Base-by-base conservation (phyloP, 805 yeast genomes). In the Nakazawaea holstii region DNA sequence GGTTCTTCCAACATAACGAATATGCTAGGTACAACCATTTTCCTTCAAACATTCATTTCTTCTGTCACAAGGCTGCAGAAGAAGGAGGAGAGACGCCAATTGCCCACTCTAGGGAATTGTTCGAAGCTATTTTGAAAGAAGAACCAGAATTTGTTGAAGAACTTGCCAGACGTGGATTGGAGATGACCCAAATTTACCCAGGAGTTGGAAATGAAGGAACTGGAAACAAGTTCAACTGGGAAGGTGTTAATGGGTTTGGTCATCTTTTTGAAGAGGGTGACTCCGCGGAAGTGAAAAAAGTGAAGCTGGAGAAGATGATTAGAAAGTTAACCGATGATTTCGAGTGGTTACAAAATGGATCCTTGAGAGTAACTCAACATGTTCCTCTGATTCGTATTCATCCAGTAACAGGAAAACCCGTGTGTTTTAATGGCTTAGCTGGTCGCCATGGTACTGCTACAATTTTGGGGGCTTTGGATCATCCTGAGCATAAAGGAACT, bases 1-100 rank as follows among this genome's bases (percentile, higher is more conserved):
- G 41, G 17, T 45, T 66, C 13, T 53, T 52, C 39, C 69, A 65
- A 44, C 70, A 66, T 51, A 64, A 63, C 45, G 69, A 66, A 40
- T 65, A 59, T 45, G 60, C 68, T 1, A 46, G 69, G 36, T 66
- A 63, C 44, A 52, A 49, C 8, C 50, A 52, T 26, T 62, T 49
- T 38, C 70, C 70, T 8, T 50, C 55, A 2, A 60, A 50, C 3
- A 49, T 62, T 31, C 54, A 53, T 37, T 63, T 63, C 39, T 54
- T 55, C 2, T 61, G 65, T 36, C 28, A 45, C 13, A 54, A 52
- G 27, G 52, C 49, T 38, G 47, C 49, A 13, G 61, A 58, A 2
- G 49, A 48, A 35, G 68, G 67, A 11, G 70, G 70, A 20, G 65
- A 57, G 33, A 65, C 69, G 15, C 69, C 70, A 14, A 50, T 66